phyloP scores from a whole-genome alignment of 768 basidiomycete species.

The Suillus occidentalis region DNA sequence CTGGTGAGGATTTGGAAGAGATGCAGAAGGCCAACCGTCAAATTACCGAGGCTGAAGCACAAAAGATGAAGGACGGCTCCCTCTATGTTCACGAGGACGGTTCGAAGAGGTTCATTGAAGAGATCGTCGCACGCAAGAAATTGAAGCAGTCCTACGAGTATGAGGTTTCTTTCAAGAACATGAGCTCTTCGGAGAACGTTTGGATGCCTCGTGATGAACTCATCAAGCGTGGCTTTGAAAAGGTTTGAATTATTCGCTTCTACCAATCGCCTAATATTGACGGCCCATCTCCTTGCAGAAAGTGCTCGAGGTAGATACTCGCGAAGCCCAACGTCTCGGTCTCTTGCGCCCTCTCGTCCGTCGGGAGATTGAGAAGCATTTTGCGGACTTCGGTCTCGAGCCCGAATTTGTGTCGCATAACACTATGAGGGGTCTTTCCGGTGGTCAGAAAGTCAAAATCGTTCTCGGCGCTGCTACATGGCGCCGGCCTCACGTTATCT shows the following conservation, averaged over 20 bases:
- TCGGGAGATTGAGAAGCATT: slow-evolving; percentile 98
- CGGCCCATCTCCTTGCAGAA: slow-evolving; percentile 49
- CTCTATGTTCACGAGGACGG: slow-evolving; percentile 79
- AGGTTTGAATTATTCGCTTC: slow-evolving; percentile 42
- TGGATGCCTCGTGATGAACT: slow-evolving; percentile 97
- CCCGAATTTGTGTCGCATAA: slow-evolving; percentile 99
- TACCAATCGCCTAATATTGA: neutral
- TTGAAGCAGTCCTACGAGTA: slow-evolving; percentile 99
- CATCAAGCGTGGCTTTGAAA: slow-evolving; percentile 97
- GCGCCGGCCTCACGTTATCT: slow-evolving; percentile 98
- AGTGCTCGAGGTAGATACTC: slow-evolving; percentile 95
- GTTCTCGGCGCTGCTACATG: slow-evolving; percentile 98
- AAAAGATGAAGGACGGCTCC: slow-evolving; percentile 97
- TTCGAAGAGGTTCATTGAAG: slow-evolving; percentile 92
- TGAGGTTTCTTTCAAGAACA: slow-evolving; percentile 92
- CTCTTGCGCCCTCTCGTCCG: slow-evolving; percentile 95
- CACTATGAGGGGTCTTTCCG: slow-evolving; percentile 97
- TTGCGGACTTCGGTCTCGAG: slow-evolving; percentile 98
- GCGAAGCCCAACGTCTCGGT: slow-evolving; percentile 96
- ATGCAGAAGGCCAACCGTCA: slow-evolving; percentile 88
- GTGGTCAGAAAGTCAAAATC: slow-evolving; percentile 99
- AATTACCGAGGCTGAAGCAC: slow-evolving; percentile 81
- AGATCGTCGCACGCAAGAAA: slow-evolving; percentile 91
- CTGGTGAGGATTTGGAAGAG: slow-evolving; percentile 97
- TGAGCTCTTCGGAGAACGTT: slow-evolving; percentile 97